These are phyloP conservation scores for Arachnopeziza araneosa DNA, from an alignment of 2,329 filamentous ascomycete species.

Conservation along the genomic window DNA sequence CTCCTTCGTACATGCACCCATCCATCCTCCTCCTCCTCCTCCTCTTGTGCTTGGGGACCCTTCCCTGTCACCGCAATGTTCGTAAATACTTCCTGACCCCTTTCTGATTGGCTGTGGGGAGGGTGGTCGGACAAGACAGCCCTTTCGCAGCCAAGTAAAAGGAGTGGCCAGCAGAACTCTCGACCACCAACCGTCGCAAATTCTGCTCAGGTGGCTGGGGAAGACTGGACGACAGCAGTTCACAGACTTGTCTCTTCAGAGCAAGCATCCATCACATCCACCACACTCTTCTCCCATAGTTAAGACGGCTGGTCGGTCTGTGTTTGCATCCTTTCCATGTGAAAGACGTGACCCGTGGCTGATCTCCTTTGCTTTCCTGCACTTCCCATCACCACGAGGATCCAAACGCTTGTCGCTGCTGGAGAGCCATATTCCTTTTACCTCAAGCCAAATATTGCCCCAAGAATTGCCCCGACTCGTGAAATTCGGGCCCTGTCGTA, in stretches of 20 bases:
- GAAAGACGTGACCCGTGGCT: background rate
- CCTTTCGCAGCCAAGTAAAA: background rate
- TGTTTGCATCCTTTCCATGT: background rate
- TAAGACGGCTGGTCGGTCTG: background rate
- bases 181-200: background rate
- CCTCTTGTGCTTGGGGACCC: background rate
- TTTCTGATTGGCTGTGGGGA: background rate
- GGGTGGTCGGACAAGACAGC: background rate
- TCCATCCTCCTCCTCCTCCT: no score
- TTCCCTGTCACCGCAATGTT: background rate
- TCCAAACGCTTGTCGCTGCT: background rate
- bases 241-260: background rate
- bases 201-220: background rate
- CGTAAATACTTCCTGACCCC: background rate
- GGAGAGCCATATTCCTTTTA: background rate
- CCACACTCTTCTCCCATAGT: background rate
- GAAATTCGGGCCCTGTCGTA: background rate
- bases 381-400: background rate
- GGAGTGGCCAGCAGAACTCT: background rate
- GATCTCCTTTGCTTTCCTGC: background rate
- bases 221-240: background rate
- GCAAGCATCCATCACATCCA: background rate
- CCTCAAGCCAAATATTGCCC: background rate
- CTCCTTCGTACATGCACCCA: no score
- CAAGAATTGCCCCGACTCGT: background rate